Percentiles rank a stretch among this genome's conserved stretches.
These are phyloP conservation scores for Metarhizium anisopliae DNA, from an alignment of 2,329 filamentous ascomycete genomes.

Conservation along the genomic window DNA sequence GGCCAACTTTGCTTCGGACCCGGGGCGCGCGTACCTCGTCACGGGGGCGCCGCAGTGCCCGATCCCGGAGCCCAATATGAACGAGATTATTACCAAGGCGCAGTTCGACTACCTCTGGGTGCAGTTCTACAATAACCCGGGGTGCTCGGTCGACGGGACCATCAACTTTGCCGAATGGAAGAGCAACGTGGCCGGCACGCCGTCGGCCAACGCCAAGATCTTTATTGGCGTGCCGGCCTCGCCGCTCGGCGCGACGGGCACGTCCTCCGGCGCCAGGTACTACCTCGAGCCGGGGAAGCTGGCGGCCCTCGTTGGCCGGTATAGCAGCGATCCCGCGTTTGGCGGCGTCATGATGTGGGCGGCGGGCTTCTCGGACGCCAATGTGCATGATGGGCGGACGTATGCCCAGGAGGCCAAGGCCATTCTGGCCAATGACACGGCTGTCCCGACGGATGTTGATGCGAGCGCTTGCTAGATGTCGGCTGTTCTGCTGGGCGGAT, in stretches of 20 bases:
- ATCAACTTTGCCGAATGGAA: slow-evolving; percentile 18
- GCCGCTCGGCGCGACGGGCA: slow-evolving; percentile 25
- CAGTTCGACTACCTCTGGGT: slow-evolving; percentile 28
- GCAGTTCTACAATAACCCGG: slow-evolving; percentile 39
- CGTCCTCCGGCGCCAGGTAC: slow-evolving; percentile 20
- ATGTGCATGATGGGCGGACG: slow-evolving; percentile 25
- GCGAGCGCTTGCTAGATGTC: neutral
- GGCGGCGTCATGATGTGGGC: slow-evolving; percentile 33
- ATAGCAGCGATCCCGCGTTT: slow-evolving; percentile 20
- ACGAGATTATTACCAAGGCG: slow-evolving; percentile 25
- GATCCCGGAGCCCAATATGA: slow-evolving; percentile 26
- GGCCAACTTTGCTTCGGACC: slow-evolving; percentile 10
- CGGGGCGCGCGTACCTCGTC: slow-evolving; percentile 29
- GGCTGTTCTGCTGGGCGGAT: too few species aligned
- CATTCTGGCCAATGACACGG: slow-evolving; percentile 19
- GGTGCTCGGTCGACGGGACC: slow-evolving; percentile 21
- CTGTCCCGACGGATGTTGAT: neutral
- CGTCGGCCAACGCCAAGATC: slow-evolving; percentile 17
- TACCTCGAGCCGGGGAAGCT: slow-evolving; percentile 24
- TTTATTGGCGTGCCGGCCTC: slow-evolving; percentile 21
- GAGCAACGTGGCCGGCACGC: slow-evolving; percentile 15
- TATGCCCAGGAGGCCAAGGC: slow-evolving; percentile 30
- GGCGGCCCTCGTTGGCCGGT: slow-evolving; percentile 18
- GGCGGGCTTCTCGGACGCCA: slow-evolving; percentile 29
- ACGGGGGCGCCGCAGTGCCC: slow-evolving; percentile 36